Base-by-base conservation (phyloP, 768 basidiomycete genomes). In the Boletus reticulatus region DNA sequence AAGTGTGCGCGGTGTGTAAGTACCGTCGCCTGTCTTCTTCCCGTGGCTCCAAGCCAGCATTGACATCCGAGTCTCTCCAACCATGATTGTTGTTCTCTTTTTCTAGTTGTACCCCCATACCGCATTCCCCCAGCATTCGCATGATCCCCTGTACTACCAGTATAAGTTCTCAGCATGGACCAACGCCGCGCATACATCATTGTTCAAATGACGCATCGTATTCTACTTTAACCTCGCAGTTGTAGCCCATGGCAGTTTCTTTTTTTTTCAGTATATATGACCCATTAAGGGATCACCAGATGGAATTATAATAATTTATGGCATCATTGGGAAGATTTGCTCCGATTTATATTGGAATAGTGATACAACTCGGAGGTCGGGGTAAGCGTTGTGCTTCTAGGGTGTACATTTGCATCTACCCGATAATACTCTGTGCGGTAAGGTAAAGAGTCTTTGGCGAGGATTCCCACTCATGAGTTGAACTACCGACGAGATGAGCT, bases 111-210 rank as follows among this genome's bases (percentile, higher is more conserved):
- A 58, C 49, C 43, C 29, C 43, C 56, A 55, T 27, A 56, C 55
- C 27, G 62, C 65, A 69, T 67, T 50, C 45, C 48, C 48, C 48
- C 48, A 55, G 57, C 67, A 69, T 67, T 44, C 36, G 58, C 66
- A 67, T 51, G 53, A 58, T 57, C 37, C 52, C 56, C 55, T 69
- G 67, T 62, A 67, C 55, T 43, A 56, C 50, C 53, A 66, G 38
- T 49, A 56, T 49, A 57, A 47, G 13, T 49, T 58, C 48, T 47
- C 52, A 55, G 52, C 65, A 65, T 65, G 67, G 67, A 67, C 67
- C 57, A 38, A 34, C 45, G 56, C 52, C 48, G 39, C 58, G 48
- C 65, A 67, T 62, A 58, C 58, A 59, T 64, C 58, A 59, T 64
- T 62, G 38, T 47, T 46, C 55, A 54, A 53, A 55, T 17, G 61